Base-by-base conservation (phyloP, 1,284 basidiomycete species). In the Lentinus polychrous region DNA sequence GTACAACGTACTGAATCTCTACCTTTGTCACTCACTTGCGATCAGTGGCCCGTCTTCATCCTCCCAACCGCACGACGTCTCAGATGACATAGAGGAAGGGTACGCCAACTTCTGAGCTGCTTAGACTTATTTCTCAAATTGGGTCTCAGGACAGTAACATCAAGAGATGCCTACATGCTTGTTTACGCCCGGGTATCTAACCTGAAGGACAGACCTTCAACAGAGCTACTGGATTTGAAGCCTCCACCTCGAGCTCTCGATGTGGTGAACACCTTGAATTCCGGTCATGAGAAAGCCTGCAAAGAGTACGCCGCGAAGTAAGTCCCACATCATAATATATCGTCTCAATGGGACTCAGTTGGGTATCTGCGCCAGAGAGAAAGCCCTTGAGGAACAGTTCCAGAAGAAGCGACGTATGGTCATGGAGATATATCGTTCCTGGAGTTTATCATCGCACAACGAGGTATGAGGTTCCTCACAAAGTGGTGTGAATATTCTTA, bases 131-230 rank as follows among this genome's bases (percentile, higher is more conserved):
- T 31, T 17, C 18, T 51, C n/a, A 54, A 39, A 27, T 17, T 37
- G 48, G 10, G 8, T 43, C 18, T 47, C 27, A 51, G 61, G 65
- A 42, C 57, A 46, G 54, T 64, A 50, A 72, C 76, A 0, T 93
- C 91, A 0, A 86, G 79, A 63, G 90, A 94, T 56, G 91, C 90
- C 20, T 95, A 96, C 66, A 94, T 95, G 91, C 75, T 95, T 34
- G 83, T 96, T 45, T 96, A 95, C 66, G 76, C 79, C 36, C 77
- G 78, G 8, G 62, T 61, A 34, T 48, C 45, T 34, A 33, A 45
- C 22, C 12, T n/a, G 36, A 40, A 57, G 12, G 46, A 38, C 1
- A 20, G 20, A 8, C 8, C n/a, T 4, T n/a, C 43, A 10, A 15
- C 17, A 37, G 14, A 1, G 20, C 20, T 20, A 2, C 18, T 32